Base-by-base conservation (phyloP, 139 green algal genomes). In the Tetraselmis striata region DNA sequence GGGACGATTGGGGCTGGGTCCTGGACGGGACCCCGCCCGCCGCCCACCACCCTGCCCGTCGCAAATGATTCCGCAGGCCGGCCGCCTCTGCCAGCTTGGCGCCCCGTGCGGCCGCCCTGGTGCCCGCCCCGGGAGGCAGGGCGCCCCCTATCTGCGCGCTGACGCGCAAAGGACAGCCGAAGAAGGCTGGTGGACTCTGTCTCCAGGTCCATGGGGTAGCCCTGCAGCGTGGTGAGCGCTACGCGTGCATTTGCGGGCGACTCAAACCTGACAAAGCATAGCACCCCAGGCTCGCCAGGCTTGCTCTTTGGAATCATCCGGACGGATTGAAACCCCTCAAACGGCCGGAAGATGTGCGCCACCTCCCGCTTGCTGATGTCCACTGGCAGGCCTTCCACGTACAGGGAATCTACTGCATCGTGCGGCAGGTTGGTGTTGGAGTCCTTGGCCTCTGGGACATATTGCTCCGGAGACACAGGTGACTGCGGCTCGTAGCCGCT, bases 291-390 rank as follows among this genome's bases (percentile, higher is more conserved):
- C 29, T 87, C 84, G 25, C 80, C 78, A 23, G 83, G 45, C 29
- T 81, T 81, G 28, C 83, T 85, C 58, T 81, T 59, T n/a, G 91
- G 85, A 84, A 90, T 93, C 76, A 80, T 76, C 59, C 93, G 86
- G 28, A 93, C 32, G 0, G 89, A 81, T 74, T 88, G 80, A 81
- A 88, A 95, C 29, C 92, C 92, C 28, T 86, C 83, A 30, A 90
- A 91, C 29, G 85, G 86, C 0, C 92, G 83, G 85, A 95, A 94
- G 83, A 95, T 93, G 86, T 95, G 92, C 0, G 84, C 78, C 22
- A 92, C 31, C 89, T 95, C 92, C 0, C 92, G 84, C 79, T 84
- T 86, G 0, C 78, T 87, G 22, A 89, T 59, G 81, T 95, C 91
- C 27, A n/a, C 1, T 0, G 90, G 90, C 80, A 95, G 23, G 27